Evolutionary conservation across 2,329 filamentous ascomycete species (phyloP).

Genomic region (Colletotrichum eleusines): DNA sequence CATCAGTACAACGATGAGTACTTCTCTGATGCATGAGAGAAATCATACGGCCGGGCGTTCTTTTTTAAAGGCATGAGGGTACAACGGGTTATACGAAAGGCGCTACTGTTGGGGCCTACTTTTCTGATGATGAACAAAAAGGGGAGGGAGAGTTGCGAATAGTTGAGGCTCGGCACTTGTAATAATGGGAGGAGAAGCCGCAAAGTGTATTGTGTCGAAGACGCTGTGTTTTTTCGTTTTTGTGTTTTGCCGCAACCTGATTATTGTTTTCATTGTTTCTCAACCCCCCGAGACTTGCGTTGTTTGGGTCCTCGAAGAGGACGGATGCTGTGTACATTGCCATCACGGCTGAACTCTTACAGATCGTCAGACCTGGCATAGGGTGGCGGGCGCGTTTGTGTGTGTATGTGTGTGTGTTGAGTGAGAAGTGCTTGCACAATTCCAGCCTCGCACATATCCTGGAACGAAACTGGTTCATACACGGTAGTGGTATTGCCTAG

Average conservation of each 20-base stretch:
- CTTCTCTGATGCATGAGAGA: constrained; percentile 63
- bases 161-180: constrained; percentile 32
- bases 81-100: constrained; percentile 37
- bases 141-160: constrained; percentile 2
- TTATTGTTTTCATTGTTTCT: not conserved
- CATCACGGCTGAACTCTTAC: not conserved
- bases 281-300: not conserved
- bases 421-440: not conserved
- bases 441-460: constrained; percentile 19
- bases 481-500: not conserved
- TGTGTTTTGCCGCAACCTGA: constrained; percentile 10
- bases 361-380: not conserved
- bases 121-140: constrained; percentile 28
- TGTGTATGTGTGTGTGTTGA: not conserved
- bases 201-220: constrained; percentile 14
- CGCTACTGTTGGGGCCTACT: constrained; percentile 26
- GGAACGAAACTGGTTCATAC: not conserved
- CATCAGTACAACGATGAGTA: constrained; percentile 68
- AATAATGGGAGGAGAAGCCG: constrained; percentile 32
- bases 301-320: constrained; percentile 1
- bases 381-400: not conserved
- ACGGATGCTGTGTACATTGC: not conserved
- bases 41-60: constrained; percentile 32
- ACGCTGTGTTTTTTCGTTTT: not conserved
- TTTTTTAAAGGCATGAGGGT: constrained; percentile 30